Evolutionary conservation across 2,329 filamentous ascomycete species (phyloP), one percentile per base, ranked within the genome.

Genomic region (Botrytis medusae): DNA sequence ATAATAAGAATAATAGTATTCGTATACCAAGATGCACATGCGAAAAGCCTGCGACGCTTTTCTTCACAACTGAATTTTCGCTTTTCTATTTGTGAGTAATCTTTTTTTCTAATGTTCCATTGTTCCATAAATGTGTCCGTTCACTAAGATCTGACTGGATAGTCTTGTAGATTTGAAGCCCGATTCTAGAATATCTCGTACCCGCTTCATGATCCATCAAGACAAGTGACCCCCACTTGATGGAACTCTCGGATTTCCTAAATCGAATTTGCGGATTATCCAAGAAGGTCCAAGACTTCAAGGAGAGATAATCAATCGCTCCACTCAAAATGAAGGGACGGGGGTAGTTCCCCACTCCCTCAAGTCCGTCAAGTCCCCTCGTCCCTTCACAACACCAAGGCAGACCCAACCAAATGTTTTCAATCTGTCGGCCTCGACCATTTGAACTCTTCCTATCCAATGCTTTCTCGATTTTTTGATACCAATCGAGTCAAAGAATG

Each of bases 131-230:
- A 44, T 64, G 40, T 64, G 62, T 40, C 46, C 34, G 46, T 37
- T 54, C 37, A 7, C n/a, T 40, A 20, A 37, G 22, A 51, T 54
- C 46, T 67, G 14, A 67, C 16, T 70, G 68, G 68, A 40, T 37
- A 46, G 37, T 48, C 29, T 22, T 1, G 6, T 44, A 37, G 59
- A 62, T 62, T 62, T n/a, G 60, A 25, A 59, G 59, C 16, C 40
- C 18, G 59, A 61, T 70, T 70, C 68, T 70, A 70, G 68, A 62
- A 62, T 70, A 62, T 46, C 54, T 70, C 68, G 54, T 70, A 46
- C 37, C 68, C 51, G 34, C 68, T 46, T 16, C 22, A 34, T 20
- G 40, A 22, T 61, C 51, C 51, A 57, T 29, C 51, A 61, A n/a
- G 59, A n/a, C 34, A 40, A 40, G 22, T 25, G 3, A 22, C 34